Evolutionary conservation across 345 rosid genomes (phyloP).

Genomic region (Lepidium didymum): DNA sequence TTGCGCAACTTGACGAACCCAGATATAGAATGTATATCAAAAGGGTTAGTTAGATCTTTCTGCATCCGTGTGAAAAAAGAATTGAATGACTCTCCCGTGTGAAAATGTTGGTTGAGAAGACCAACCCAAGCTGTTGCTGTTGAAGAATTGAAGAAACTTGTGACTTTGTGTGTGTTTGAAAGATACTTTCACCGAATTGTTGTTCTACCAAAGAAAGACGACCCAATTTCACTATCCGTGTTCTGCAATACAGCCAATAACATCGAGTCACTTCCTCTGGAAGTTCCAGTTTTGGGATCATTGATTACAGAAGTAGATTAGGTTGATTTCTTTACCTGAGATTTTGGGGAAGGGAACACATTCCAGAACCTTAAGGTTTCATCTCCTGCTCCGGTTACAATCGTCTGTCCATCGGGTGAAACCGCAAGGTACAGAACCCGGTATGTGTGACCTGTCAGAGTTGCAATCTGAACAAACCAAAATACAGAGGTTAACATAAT

Average conservation of each 20-base stretch:
- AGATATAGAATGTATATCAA: background rate
- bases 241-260: slow-evolving; percentile 38
- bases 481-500: background rate
- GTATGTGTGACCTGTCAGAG: slow-evolving; percentile 88
- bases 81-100: slow-evolving; percentile 8
- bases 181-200: slow-evolving; percentile 21
- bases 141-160: slow-evolving; percentile 19
- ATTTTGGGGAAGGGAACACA: slow-evolving; percentile 91
- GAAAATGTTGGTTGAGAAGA: slow-evolving; percentile 27
- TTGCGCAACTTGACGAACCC: slow-evolving; percentile 20
- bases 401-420: slow-evolving; percentile 98
- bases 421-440: slow-evolving; percentile 96
- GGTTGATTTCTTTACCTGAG: slow-evolving; percentile 44
- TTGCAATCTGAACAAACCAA: slow-evolving; percentile 68
- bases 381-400: slow-evolving; percentile 98
- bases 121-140: slow-evolving; percentile 19
- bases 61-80: slow-evolving; percentile 23
- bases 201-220: slow-evolving; percentile 65
- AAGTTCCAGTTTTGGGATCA: background rate
- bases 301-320: background rate
- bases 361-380: slow-evolving; percentile 98
- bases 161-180: slow-evolving; percentile 3
- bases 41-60: slow-evolving; percentile 23
- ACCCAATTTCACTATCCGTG: slow-evolving; percentile 76
- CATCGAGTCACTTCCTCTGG: background rate